A percentile compares a stretch with the other conserved stretches of the same genome.
Conservation (phyloP, 345 rosid species). For the Linum usitatissimum region DNA sequence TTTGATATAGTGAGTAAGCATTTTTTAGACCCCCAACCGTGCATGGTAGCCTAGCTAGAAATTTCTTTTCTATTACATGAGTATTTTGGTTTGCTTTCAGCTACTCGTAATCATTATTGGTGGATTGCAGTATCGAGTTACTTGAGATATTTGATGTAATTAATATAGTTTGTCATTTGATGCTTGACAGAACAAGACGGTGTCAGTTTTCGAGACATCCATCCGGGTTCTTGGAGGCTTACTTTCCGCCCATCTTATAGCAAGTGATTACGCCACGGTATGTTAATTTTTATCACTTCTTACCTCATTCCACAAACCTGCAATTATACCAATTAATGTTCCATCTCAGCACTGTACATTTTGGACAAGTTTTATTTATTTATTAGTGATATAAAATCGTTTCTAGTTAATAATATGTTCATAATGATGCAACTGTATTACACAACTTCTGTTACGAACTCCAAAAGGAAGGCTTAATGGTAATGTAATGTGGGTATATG, state of each 20-base stretch:
- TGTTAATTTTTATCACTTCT: not conserved
- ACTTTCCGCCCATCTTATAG: conserved; percentile 96
- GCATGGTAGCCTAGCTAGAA: not conserved
- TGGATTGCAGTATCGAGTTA: not conserved
- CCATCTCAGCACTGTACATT: too few species aligned
- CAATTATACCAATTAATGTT: too few species aligned
- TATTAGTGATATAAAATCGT: too few species aligned
- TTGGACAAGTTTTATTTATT: too few species aligned
- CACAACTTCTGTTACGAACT: too few species aligned
- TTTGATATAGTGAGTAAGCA: conserved; percentile 92
- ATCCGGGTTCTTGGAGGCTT: conserved; percentile 94
- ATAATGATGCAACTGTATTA: too few species aligned
- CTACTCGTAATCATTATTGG: too few species aligned
- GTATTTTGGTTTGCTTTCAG: too few species aligned
- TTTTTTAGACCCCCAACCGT: conserved; percentile 8
- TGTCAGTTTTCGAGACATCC: conserved; percentile 81
- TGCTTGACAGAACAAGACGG: conserved; percentile 81
- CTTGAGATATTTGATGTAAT: not conserved
- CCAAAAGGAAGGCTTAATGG: too few species aligned
- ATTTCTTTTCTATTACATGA: not conserved
- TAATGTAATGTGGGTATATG: too few species aligned
- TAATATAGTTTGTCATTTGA: conserved; percentile 6
- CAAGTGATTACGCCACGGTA: conserved; percentile 97
- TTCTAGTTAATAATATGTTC: too few species aligned
- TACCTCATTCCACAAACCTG: not conserved